Conservation (phyloP, 2,329 filamentous ascomycete genomes). For the Claviceps sp. region DNA sequence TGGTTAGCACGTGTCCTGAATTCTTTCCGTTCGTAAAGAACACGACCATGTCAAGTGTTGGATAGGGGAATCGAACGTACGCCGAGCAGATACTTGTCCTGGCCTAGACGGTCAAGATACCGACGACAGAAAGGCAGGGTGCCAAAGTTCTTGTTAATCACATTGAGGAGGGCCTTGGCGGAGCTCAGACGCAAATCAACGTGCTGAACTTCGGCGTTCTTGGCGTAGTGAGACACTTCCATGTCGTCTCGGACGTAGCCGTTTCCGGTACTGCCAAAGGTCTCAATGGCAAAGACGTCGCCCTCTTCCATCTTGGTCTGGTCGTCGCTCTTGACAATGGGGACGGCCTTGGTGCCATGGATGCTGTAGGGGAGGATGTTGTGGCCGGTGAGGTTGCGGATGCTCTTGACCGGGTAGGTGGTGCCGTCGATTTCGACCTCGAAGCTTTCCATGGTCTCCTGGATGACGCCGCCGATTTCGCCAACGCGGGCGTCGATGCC, state of each 20-base stretch:
- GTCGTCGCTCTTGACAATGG: constrained; percentile 79
- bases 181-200: constrained; percentile 65
- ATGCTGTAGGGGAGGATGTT: constrained; percentile 83
- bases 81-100: constrained; percentile 86
- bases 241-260: constrained; percentile 80
- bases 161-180: constrained; percentile 71
- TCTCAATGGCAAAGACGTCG: constrained; percentile 90
- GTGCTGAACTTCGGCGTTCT: constrained; percentile 57
- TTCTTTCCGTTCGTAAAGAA: no score
- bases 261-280: constrained; percentile 85
- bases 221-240: constrained; percentile 82
- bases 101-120: constrained; percentile 83
- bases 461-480: constrained; percentile 71
- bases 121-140: constrained; percentile 83
- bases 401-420: constrained; percentile 69
- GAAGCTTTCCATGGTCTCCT: constrained; percentile 88
- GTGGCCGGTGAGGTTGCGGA: constrained; percentile 80
- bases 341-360: constrained; percentile 85
- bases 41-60: no score
- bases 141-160: constrained; percentile 94
- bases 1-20: not conserved
- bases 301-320: constrained; percentile 97
- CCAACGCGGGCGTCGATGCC: constrained; percentile 84
- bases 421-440: constrained; percentile 72
- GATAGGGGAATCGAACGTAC: constrained; percentile 31